Evolutionary conservation across 2,329 filamentous ascomycete species (phyloP), one percentile per base, ranked within the genome.

Genomic region (Sclerotinia nivalis): DNA sequence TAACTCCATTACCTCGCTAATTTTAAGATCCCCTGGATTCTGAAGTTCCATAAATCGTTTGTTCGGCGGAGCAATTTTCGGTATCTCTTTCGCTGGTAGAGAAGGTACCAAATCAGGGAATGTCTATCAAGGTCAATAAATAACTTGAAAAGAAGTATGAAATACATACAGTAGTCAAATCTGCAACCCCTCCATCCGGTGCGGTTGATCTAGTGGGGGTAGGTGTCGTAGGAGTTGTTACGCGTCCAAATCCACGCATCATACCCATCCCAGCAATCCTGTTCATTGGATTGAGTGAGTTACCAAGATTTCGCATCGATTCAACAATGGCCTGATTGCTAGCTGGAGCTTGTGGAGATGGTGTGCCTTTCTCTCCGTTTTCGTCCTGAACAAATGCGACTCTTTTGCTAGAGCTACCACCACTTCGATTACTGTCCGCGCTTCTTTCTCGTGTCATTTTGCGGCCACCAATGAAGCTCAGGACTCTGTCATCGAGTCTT

Each of bases 251-350:
- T 0, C 89, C 89, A 69, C 91, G 88, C 74, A 96, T 90, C 77
- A 89, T 86, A 69, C 87, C 86, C 78, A 96, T 93, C 47, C 89
- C 85, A 1, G 91, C 88, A 66, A 97, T 87, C 66, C 93, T 88
- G 58, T 89, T 92, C 78, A 97, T 89, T 4, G 93, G 93, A 76
- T 97, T 97, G 47, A 97, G 83, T 0, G 90, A 90, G 78, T 87
- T 96, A 50, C 93, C 90, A 71, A 97, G 85, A 78, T 87, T 95
- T 68, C 92, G 89, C 83, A 97, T 90, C 18, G 92, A 93, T 73
- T 96, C 93, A 2, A 96, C 87, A 18, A 89, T 80, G 43, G 91
- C 89, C 4, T 90, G 89, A 71, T 86, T 87, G 74, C 67, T 65
- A n/a, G 73, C 72, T 20, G 74, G 47, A 13, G 81, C 75, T 10